A percentile compares a stretch with the other conserved stretches of the same genome.
Conservation (phyloP, 2,329 filamentous ascomycete genomes). For the Akanthomyces dipterigenus region DNA sequence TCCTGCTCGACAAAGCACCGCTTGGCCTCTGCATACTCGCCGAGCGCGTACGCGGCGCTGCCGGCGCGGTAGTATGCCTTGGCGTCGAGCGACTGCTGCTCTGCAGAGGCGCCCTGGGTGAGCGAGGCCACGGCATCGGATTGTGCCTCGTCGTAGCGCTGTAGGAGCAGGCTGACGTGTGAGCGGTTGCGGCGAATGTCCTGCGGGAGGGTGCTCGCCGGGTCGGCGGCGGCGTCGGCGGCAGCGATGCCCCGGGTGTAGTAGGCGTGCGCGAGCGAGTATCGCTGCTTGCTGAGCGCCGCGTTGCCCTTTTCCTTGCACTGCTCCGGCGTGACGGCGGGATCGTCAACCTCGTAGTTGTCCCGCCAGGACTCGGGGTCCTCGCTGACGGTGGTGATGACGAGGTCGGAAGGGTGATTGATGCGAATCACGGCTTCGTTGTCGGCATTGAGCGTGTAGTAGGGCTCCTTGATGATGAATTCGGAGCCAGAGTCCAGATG, state of each 20-base stretch:
- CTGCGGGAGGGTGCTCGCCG: constrained; percentile 16
- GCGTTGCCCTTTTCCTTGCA: constrained; percentile 25
- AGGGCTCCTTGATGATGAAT: constrained; percentile 43
- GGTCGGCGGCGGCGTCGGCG: constrained; percentile 1
- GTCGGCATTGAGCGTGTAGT: constrained; percentile 35
- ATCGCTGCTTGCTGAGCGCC: constrained; percentile 20
- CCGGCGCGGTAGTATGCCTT: constrained; percentile 29
- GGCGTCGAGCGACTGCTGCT: constrained; percentile 19
- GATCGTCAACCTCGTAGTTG: background rate
- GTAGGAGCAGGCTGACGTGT: constrained; percentile 25
- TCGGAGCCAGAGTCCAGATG: constrained; percentile 26
- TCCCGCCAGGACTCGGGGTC: constrained; percentile 17
- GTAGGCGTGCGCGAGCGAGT: constrained; percentile 17
- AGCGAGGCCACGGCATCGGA: constrained; percentile 26
- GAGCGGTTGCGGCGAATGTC: constrained; percentile 28
- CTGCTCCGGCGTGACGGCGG: constrained; percentile 13
- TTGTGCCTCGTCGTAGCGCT: constrained; percentile 25
- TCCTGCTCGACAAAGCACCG: constrained; percentile 19
- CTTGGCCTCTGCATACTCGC: constrained; percentile 20
- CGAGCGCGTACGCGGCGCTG: constrained; percentile 23
- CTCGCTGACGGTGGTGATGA: constrained; percentile 14
- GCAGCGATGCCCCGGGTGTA: constrained; percentile 22
- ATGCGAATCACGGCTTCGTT: constrained; percentile 34
- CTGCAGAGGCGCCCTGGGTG: constrained; percentile 11
- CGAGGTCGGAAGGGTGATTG: constrained; percentile 27